These are phyloP conservation scores for Candida suzukii DNA, from an alignment of 805 yeast species.

Conservation along the genomic window DNA sequence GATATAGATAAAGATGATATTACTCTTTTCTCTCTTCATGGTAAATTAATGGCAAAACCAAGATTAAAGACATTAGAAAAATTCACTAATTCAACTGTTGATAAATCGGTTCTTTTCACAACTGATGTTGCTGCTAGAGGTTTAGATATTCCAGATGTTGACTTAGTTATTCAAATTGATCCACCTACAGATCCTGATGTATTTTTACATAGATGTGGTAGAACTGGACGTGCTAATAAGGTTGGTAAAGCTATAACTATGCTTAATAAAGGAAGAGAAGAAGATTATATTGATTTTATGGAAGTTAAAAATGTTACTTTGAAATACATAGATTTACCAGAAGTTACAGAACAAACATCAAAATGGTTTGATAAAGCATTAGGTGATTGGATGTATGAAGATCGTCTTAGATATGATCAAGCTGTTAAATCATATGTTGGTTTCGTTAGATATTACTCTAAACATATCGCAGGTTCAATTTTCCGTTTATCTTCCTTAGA, in stretches of 20 bases:
- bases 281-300: slow-evolving; percentile 75
- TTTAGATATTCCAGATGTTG: slow-evolving; percentile 91
- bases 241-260: slow-evolving; percentile 74
- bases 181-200: slow-evolving; percentile 93
- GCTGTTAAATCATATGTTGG: slow-evolving; percentile 79
- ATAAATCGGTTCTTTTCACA: slow-evolving; percentile 65
- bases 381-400: slow-evolving; percentile 56
- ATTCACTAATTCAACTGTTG: slow-evolving; percentile 43
- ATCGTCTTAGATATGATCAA: slow-evolving; percentile 75
- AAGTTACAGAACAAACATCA: slow-evolving; percentile 8
- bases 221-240: slow-evolving; percentile 90
- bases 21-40: slow-evolving; percentile 73
- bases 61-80: slow-evolving; percentile 63
- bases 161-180: slow-evolving; percentile 86
- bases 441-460: slow-evolving; percentile 74
- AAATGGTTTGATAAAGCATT: slow-evolving; percentile 24
- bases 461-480: slow-evolving; percentile 83
- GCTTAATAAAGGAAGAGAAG: slow-evolving; percentile 69
- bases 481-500: slow-evolving; percentile 71
- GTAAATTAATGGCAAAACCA: slow-evolving; percentile 77
- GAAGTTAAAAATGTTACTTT: slow-evolving; percentile 58
- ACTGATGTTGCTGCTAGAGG: slow-evolving; percentile 99
- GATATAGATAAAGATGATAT: slow-evolving; percentile 7
- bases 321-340: slow-evolving; percentile 27
- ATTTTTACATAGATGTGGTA: slow-evolving; percentile 89